Evolutionary conservation across 208 protist species (phyloP).

Genomic region (Naegleria gruberi): DNA sequence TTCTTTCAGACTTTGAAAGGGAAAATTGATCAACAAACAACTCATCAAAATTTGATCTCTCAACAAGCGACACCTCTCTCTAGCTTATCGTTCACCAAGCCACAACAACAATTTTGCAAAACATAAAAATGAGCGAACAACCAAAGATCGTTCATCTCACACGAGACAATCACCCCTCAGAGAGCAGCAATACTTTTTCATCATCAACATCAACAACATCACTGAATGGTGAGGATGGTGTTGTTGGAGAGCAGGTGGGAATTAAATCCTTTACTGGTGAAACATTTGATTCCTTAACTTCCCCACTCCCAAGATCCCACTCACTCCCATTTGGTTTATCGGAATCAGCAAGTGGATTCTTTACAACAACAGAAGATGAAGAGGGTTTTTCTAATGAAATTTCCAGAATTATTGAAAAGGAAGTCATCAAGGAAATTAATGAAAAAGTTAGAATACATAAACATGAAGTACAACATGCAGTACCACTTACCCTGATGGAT

Average conservation of each 20-base stretch:
- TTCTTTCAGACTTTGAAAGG: no score
- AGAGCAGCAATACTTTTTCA: background rate
- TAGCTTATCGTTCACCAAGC: no score
- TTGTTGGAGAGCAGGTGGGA: background rate
- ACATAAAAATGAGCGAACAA: background rate
- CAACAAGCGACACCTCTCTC: no score
- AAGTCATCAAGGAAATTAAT: background rate
- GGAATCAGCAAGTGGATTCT: background rate
- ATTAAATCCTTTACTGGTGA: background rate
- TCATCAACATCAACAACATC: background rate
- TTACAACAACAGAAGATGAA: background rate
- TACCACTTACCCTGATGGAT: background rate
- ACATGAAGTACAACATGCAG: background rate
- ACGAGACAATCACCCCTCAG: background rate
- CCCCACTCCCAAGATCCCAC: background rate
- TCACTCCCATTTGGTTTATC: background rate
- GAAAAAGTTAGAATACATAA: background rate
- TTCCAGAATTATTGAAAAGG: background rate
- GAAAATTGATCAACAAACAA: no score
- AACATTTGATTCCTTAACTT: background rate
- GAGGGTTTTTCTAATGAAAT: background rate
- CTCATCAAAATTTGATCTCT: no score
- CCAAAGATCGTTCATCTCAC: background rate
- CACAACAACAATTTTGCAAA: no score
- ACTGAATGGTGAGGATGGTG: background rate